Conservation (phyloP, 257 asterid species). For the Solanum verrucosum region DNA sequence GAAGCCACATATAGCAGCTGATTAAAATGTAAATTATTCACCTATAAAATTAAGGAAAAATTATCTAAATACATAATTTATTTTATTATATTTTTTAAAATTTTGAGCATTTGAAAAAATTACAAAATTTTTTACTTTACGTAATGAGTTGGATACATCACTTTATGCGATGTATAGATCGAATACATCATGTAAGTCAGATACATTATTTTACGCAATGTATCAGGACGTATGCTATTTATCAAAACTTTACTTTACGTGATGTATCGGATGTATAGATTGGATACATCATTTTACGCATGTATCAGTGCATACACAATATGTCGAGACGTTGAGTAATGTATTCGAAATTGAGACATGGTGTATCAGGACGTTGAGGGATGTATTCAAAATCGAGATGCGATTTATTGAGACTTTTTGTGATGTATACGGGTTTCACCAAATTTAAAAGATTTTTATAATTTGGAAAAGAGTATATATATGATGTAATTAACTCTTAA, state of each 20-base stretch:
- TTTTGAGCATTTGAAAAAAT: neutral
- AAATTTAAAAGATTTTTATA: accelerated
- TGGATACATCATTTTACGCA: too few relatives aligned
- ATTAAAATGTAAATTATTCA: neutral
- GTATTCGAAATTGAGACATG: too few relatives aligned
- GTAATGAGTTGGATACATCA: neutral
- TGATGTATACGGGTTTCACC: neutral
- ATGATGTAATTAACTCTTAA: neutral
- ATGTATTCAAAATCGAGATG: neutral
- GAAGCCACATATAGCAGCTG: neutral
- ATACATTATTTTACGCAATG: too few relatives aligned
- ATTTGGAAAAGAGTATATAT: too few relatives aligned
- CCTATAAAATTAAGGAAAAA: neutral
- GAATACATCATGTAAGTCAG: too few relatives aligned
- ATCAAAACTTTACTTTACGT: too few relatives aligned
- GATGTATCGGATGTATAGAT: neutral
- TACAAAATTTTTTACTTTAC: too few relatives aligned
- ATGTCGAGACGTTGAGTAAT: too few relatives aligned
- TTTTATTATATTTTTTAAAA: too few relatives aligned
- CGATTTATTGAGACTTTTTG: too few relatives aligned
- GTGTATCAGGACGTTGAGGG: neutral
- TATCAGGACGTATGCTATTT: neutral
- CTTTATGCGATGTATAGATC: too few relatives aligned
- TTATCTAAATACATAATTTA: neutral
- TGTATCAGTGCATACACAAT: too few relatives aligned